These are phyloP conservation scores for Holtermannia corniformis DNA, from an alignment of 768 basidiomycete genomes.

Conservation along the genomic window DNA sequence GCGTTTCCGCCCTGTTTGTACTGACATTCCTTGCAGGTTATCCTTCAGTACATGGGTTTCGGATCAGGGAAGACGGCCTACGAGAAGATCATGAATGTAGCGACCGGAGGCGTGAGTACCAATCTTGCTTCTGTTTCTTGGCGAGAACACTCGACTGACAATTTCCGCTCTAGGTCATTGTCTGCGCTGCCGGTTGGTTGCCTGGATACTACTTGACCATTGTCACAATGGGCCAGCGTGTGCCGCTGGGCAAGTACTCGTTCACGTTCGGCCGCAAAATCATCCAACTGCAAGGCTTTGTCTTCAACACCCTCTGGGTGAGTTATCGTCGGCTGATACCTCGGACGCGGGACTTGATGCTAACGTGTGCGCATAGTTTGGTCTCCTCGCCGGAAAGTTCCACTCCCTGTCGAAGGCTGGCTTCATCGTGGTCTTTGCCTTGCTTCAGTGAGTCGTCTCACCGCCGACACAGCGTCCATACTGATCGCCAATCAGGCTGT, in stretches of 20 bases:
- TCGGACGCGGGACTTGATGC: too few relatives aligned
- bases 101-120: conserved; percentile 56
- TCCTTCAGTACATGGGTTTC: conserved; percentile 64
- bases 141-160: not conserved
- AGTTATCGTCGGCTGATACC: conserved; percentile 8
- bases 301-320: conserved; percentile 59
- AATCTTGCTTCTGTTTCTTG: conserved; percentile 47
- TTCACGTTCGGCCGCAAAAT: conserved; percentile 55
- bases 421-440: conserved; percentile 64
- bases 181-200: conserved; percentile 66
- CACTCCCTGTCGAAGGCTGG: conserved; percentile 49
- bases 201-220: conserved; percentile 62
- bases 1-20: not conserved
- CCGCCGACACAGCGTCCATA: too few relatives aligned
- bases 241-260: not conserved
- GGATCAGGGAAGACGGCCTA: conserved; percentile 51
- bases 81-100: conserved; percentile 59
- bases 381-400: conserved; percentile 60
- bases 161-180: conserved; percentile 14
- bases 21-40: conserved; percentile 62
- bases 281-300: conserved; percentile 68
- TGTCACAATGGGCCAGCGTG: conserved; percentile 55
- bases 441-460: too few relatives aligned
- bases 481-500: too few relatives aligned
- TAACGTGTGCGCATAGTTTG: conserved; percentile 42